These are phyloP conservation scores for Myriosclerotinia duriaeana DNA, from an alignment of 2,329 filamentous ascomycete species.

Conservation along the genomic window DNA sequence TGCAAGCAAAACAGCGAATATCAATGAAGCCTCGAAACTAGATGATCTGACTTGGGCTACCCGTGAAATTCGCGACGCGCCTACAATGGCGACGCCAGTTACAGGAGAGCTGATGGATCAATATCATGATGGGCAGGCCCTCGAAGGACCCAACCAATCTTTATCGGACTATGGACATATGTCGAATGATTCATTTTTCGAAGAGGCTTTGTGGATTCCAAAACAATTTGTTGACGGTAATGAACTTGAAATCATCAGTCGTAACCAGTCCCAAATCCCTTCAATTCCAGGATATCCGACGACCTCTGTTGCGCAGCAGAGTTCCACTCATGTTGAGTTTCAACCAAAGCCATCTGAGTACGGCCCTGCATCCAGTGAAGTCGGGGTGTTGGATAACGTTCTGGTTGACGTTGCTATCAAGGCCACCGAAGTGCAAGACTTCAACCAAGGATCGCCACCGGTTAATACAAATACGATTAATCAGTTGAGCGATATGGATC, in stretches of 20 bases:
- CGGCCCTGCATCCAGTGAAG: slow-evolving; percentile 26
- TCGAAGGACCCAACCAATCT: not conserved
- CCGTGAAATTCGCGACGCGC: no score
- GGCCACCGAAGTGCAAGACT: not conserved
- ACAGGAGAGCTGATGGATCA: not conserved
- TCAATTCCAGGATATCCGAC: not conserved
- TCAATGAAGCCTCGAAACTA: no score
- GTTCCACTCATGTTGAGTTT: not conserved
- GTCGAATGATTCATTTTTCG: slow-evolving; percentile 22
- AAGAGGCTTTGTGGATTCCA: slow-evolving; percentile 26
- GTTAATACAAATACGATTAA: not conserved
- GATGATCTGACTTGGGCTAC: no score
- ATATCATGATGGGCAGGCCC: not conserved
- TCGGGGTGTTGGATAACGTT: not conserved
- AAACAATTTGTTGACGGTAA: not conserved
- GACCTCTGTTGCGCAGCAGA: not conserved
- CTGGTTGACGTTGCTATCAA: not conserved
- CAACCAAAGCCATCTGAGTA: not conserved
- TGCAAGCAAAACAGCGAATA: not conserved
- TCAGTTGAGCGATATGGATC: not conserved
- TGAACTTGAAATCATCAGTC: not conserved
- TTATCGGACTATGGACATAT: slow-evolving; percentile 19
- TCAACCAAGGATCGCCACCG: not conserved
- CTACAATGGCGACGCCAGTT: no score
- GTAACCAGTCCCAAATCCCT: not conserved